These are phyloP conservation scores for Wickerhamomyces chaumierensis DNA, from an alignment of 805 yeast genomes.

Conservation along the genomic window DNA sequence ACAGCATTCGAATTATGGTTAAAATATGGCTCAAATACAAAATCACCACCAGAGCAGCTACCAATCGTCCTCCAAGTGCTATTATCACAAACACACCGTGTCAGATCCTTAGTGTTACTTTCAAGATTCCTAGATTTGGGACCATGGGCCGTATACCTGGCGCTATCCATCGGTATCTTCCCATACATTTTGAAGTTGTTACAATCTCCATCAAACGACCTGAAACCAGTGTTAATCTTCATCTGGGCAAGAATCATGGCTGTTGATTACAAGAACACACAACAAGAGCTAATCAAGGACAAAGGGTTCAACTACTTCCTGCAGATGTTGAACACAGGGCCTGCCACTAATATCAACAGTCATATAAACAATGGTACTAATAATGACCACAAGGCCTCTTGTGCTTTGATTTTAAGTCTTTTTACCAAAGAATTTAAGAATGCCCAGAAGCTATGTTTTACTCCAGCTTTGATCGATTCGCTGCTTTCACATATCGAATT, in stretches of 20 bases:
- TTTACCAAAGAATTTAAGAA: conserved; percentile 71
- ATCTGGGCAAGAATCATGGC: conserved; percentile 98
- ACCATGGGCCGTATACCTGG: conserved; percentile 94
- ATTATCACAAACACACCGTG: conserved; percentile 86
- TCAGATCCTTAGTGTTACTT: conserved; percentile 74
- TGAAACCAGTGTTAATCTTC: conserved; percentile 87
- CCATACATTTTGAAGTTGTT: conserved; percentile 85
- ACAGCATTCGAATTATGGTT: conserved; percentile 97
- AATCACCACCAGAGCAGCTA: conserved; percentile 86
- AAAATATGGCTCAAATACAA: conserved; percentile 74
- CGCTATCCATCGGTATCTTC: conserved; percentile 88
- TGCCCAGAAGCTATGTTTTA: conserved; percentile 74
- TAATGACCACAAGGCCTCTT: conserved; percentile 86
- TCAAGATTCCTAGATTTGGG: conserved; percentile 87
- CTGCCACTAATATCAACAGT: no score
- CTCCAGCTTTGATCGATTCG: conserved; percentile 58
- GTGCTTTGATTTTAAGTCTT: conserved; percentile 80
- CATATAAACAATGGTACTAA: no score
- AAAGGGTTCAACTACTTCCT: conserved; percentile 83
- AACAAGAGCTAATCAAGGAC: conserved; percentile 84
- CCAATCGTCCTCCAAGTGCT: conserved; percentile 91
- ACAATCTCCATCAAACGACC: conserved; percentile 91
- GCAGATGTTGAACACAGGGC: conserved; percentile 51
- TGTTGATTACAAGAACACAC: conserved; percentile 82
- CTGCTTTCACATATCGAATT: conserved; percentile 54